These are phyloP conservation scores for Poronia punctata DNA, from an alignment of 495 filamentous ascomycete genomes.

Conservation along the genomic window DNA sequence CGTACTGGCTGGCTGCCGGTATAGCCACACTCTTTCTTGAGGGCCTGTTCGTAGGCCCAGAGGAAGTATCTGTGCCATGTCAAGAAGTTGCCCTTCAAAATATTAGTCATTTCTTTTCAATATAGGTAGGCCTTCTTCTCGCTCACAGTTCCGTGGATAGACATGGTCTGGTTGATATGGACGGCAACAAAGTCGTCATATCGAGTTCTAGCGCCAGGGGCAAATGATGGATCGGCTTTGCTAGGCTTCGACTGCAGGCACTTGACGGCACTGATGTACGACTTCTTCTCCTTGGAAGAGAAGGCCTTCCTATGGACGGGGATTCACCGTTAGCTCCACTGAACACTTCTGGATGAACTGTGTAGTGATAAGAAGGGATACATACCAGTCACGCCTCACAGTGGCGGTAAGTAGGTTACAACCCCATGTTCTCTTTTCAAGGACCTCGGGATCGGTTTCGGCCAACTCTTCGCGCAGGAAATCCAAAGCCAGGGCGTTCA, in stretches of 20 bases:
- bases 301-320: background rate
- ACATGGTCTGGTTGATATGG: conserved; percentile 57
- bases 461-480: too few relatives aligned
- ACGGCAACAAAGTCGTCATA: conserved; percentile 67
- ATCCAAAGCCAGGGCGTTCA: conserved; percentile 3
- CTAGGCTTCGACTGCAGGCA: conserved; percentile 52
- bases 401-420: conserved; percentile 2
- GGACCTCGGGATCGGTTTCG: too few relatives aligned
- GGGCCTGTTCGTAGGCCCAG: conserved; percentile 56
- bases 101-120: background rate
- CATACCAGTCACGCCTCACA: conserved; percentile 3
- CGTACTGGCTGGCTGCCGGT: conserved; percentile 44
- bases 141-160: conserved; percentile 51
- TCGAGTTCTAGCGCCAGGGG: conserved; percentile 32
- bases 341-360: too few relatives aligned
- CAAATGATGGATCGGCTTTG: conserved; percentile 31
- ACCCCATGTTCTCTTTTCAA: too few relatives aligned
- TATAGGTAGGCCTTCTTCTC: conserved; percentile 12
- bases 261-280: conserved; percentile 56
- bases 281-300: conserved; percentile 16
- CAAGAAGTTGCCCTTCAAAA: conserved; percentile 51
- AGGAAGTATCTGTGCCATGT: conserved; percentile 67
- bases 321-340: background rate
- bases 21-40: conserved; percentile 66
- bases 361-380: background rate